These are phyloP conservation scores for Pseudogymnoascus pannorum DNA, from an alignment of 2,329 filamentous ascomycete species.

Conservation along the genomic window DNA sequence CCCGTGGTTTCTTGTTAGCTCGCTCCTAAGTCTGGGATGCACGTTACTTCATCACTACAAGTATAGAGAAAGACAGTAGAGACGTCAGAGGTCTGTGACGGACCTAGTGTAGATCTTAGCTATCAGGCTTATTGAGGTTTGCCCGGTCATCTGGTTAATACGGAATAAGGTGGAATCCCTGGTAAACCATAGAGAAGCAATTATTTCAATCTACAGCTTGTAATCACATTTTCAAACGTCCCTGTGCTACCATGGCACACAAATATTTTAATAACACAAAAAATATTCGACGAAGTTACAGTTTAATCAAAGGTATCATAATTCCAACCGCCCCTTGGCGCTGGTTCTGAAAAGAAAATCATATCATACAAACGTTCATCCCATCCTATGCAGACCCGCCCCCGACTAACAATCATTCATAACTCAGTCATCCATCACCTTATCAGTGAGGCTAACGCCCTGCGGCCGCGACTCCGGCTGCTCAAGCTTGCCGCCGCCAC, in stretches of 20 bases:
- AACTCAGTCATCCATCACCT: slow-evolving; percentile 66
- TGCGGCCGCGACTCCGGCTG: slow-evolving; percentile 33
- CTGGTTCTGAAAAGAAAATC: background rate
- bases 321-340: background rate
- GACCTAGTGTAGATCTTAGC: background rate
- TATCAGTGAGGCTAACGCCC: slow-evolving; percentile 64
- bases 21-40: too few relatives aligned
- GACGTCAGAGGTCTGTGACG: background rate
- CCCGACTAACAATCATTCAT: background rate
- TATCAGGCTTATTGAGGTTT: background rate
- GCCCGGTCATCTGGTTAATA: background rate
- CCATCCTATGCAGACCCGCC: background rate
- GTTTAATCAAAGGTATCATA: slow-evolving; percentile 8
- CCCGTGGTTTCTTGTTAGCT: too few relatives aligned
- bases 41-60: background rate
- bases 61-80: background rate
- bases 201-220: background rate
- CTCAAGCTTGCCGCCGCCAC: slow-evolving; percentile 29
- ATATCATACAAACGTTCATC: slow-evolving; percentile 7
- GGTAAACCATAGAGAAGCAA: background rate
- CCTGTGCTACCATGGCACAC: background rate
- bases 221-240: background rate
- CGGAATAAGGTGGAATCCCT: background rate
- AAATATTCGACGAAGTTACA: background rate
- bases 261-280: background rate